phyloP scores from a whole-genome alignment of 139 green algal species.

The Deuterostichococcus epilithicus region DNA sequence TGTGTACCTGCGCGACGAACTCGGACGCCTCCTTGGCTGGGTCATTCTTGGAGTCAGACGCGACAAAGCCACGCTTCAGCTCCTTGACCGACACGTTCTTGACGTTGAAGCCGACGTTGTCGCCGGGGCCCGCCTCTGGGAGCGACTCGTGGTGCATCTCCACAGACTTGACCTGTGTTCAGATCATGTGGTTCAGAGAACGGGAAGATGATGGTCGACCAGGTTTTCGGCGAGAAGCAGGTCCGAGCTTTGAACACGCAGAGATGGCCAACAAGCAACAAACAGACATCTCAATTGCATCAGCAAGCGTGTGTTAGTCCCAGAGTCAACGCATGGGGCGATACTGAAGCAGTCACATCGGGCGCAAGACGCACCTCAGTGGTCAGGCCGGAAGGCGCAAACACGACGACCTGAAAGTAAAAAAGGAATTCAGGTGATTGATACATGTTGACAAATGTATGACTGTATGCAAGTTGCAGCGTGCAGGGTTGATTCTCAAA shows the following conservation, averaged over 20 bases:
- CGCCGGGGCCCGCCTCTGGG: slow-evolving; percentile 83
- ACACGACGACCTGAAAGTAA: slow-evolving; percentile 39
- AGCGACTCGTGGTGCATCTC: slow-evolving; percentile 99
- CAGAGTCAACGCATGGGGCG: too few relatives aligned
- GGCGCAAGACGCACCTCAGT: slow-evolving; percentile 31
- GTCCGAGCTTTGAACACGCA: too few relatives aligned
- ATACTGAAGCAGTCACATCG: too few relatives aligned
- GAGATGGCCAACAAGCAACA: too few relatives aligned
- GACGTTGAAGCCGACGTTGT: slow-evolving; percentile 99
- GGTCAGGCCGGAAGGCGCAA: slow-evolving; percentile 36
- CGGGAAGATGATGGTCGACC: too few relatives aligned
- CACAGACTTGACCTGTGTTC: slow-evolving; percentile 90
- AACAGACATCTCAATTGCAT: too few relatives aligned
- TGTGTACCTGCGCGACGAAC: slow-evolving; percentile 51
- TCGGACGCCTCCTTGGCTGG: slow-evolving; percentile 52
- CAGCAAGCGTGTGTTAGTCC: too few relatives aligned
- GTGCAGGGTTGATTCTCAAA: not conserved
- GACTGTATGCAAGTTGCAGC: not conserved
- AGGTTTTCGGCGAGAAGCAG: too few relatives aligned
- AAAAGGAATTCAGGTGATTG: too few relatives aligned
- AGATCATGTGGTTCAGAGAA: too few relatives aligned
- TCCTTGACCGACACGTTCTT: slow-evolving; percentile 77
- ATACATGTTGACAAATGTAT: not conserved
- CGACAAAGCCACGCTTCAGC: slow-evolving; percentile 56
- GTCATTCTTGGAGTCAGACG: slow-evolving; percentile 68